Percentiles rank a stretch among this genome's conserved stretches.
phyloP scores from a whole-genome alignment of 1,139 yeast genomes.

The Protomyces inouyei region DNA sequence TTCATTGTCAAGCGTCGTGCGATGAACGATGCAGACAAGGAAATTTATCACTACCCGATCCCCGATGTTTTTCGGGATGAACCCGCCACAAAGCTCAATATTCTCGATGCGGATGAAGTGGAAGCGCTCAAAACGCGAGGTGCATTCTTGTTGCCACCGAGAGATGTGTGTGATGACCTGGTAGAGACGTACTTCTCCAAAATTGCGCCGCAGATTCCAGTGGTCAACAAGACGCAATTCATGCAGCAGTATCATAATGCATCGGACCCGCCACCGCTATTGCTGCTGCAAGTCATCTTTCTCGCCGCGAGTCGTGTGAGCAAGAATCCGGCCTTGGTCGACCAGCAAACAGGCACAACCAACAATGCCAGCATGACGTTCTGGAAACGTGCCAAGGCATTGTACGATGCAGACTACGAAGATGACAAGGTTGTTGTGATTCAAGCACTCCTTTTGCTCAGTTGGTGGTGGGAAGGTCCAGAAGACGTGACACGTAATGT shows the following conservation, averaged over 20 bases:
- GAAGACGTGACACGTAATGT: constrained; percentile 71
- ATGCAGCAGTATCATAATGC: constrained; percentile 57
- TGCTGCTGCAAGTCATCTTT: constrained; percentile 64
- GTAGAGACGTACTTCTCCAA: constrained; percentile 60
- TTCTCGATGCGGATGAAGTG: constrained; percentile 60
- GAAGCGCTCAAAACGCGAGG: constrained; percentile 65
- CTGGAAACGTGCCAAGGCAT: constrained; percentile 70
- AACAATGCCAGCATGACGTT: constrained; percentile 60
- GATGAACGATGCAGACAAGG: constrained; percentile 34
- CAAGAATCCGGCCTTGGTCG: constrained; percentile 53
- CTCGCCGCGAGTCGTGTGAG: constrained; percentile 66
- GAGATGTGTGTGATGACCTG: constrained; percentile 57
- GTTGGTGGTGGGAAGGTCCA: constrained; percentile 74
- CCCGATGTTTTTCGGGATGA: constrained; percentile 38
- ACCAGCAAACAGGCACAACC: constrained; percentile 50
- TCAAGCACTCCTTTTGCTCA: constrained; percentile 62
- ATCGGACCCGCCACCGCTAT: constrained; percentile 59
- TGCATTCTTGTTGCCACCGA: constrained; percentile 64
- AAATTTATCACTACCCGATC: constrained; percentile 39
- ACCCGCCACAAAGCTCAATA: constrained; percentile 36
- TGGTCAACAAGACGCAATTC: constrained; percentile 61
- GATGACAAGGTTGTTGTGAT: constrained; percentile 62
- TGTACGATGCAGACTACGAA: constrained; percentile 70
- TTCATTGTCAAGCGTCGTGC: constrained; percentile 38
- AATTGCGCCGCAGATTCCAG: constrained; percentile 67